These are phyloP conservation scores for Colletotrichum caudatum DNA, from an alignment of 2,329 filamentous ascomycete species.

Conservation along the genomic window DNA sequence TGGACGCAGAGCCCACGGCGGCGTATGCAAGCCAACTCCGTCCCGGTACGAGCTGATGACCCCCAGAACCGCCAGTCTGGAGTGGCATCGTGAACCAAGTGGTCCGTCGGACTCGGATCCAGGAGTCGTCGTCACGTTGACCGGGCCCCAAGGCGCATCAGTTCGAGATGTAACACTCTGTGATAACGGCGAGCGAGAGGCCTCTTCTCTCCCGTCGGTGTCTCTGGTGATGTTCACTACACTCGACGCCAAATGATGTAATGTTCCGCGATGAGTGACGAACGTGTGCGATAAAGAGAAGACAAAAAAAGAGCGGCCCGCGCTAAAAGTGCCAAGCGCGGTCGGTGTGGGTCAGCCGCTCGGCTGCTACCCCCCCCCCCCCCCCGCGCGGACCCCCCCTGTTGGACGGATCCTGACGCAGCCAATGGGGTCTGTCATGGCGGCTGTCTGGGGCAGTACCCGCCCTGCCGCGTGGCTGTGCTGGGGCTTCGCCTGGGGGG, in stretches of 20 bases:
- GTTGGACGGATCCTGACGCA: no score
- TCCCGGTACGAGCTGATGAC: background rate
- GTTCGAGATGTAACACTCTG: background rate
- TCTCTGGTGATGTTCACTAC: background rate
- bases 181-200: background rate
- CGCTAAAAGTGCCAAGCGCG: background rate
- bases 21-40: constrained; percentile 12
- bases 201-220: background rate
- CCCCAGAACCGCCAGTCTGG: background rate
- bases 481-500: constrained; percentile 9
- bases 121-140: background rate
- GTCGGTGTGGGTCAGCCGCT: constrained; percentile 26
- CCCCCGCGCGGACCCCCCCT: background rate
- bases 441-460: constrained; percentile 18
- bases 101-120: no score
- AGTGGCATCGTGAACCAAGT: no score
- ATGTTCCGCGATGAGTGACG: constrained; percentile 6
- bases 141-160: background rate
- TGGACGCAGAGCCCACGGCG: background rate
- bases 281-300: background rate
- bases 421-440: constrained; percentile 3
- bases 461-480: constrained; percentile 36
- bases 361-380: constrained; percentile 32
- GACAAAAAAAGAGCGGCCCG: background rate
- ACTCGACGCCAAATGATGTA: background rate